Base-by-base conservation (phyloP, 192 early-diverging fungal species). In the Backusella sp. region DNA sequence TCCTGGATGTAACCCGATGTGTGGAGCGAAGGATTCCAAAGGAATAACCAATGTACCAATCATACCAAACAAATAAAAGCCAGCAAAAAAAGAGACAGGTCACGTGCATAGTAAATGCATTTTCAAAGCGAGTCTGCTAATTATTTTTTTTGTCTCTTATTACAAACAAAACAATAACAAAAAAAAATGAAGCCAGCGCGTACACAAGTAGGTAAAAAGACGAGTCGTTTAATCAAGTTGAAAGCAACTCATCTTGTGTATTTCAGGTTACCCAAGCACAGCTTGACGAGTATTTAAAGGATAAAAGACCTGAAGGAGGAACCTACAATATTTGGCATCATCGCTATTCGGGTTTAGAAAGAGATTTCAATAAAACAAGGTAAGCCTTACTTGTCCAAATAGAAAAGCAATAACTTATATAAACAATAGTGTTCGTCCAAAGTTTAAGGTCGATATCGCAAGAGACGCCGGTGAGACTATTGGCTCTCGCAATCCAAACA, bases 381-480 rank as follows among this genome's bases (percentile, higher is more conserved):
- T 76, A 32, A 32, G 2, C 32, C 32, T 32, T 32, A 32, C 32
- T 3, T 3, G 32, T 32, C 3, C 32, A 32, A 32, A 32, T 32
- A 32, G 32, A 32, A 32, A 32, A 32, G 32, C 32, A 32, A 32
- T 32, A 3, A 32, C 32, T 32, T 32, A 32, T 3, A 32, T 32
- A 32, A 32, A 32, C 3, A 32, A 34, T 68, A 88, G 88, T 67
- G 88, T 89, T 39, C 84, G 85, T 70, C 88, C 94, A 35, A 81
- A 85, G 49, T 85, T 85, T 44, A 77, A 93, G 34, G 93, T 92
- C 76, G 83, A 89, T 69, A 79, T 91, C 41, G 80, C 70, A 15
- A 84, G 80, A 74, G 95, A 96, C 76, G 83, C 88, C 32, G 95
- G 95, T 21, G 84, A 82, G 37, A 96, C 95, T 0, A 86, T 85